Percentiles rank a stretch among this genome's conserved stretches.
phyloP scores from a whole-genome alignment of 345 rosid genomes.

The Excoecaria agallocha region DNA sequence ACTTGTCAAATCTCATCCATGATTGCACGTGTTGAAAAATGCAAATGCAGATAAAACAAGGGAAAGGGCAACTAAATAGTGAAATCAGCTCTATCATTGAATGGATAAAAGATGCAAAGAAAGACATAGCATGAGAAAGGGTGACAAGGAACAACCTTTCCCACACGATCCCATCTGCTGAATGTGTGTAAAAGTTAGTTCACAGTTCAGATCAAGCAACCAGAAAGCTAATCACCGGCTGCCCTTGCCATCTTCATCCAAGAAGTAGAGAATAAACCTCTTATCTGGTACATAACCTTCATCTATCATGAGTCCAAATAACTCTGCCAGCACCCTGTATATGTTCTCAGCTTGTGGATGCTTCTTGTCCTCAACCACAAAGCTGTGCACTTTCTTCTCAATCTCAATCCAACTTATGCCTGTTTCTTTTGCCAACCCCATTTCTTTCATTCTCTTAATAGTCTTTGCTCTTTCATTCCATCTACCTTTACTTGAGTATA shows the following conservation, averaged over 20 bases:
- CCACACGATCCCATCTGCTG: background rate
- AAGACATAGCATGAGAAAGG: background rate
- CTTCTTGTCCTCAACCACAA: constrained; percentile 69
- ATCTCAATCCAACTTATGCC: constrained; percentile 94
- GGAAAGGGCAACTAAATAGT: too few species aligned
- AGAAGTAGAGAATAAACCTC: constrained; percentile 37
- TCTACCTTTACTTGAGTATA: constrained; percentile 61
- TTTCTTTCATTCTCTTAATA: constrained; percentile 72
- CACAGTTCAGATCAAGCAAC: background rate
- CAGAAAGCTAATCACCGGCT: background rate
- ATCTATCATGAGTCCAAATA: constrained; percentile 53
- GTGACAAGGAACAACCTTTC: background rate
- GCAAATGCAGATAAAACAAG: too few species aligned
- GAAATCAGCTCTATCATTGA: too few species aligned
- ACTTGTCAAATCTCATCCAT: background rate
- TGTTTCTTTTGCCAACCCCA: constrained; percentile 65
- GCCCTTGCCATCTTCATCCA: constrained; percentile 27
- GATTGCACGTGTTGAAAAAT: background rate
- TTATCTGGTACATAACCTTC: constrained; percentile 71
- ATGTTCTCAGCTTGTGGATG: constrained; percentile 71
- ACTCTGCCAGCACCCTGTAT: constrained; percentile 41
- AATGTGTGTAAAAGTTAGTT: background rate
- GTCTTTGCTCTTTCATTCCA: constrained; percentile 77
- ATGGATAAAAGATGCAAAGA: background rate
- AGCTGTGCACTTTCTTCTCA: constrained; percentile 63